Conservation (phyloP, 2,329 filamentous ascomycete species). For the Rhynchosporium graminicola region DNA sequence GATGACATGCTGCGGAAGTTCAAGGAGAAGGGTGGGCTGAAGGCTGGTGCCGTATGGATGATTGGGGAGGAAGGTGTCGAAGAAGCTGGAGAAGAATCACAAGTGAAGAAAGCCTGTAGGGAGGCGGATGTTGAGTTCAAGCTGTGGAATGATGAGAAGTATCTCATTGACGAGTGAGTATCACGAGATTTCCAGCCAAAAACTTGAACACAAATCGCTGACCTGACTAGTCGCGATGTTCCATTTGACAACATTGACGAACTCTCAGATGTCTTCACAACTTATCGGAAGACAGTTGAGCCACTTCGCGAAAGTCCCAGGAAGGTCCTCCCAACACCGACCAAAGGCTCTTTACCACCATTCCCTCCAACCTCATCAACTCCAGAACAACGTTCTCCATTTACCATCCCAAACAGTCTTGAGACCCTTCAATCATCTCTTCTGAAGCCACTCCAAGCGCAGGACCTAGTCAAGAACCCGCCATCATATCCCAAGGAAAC, state of each 20-base stretch:
- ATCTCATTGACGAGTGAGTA: slow-evolving; percentile 75
- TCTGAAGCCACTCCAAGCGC: slow-evolving; percentile 55
- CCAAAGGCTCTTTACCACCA: slow-evolving; percentile 54
- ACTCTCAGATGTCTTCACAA: slow-evolving; percentile 74
- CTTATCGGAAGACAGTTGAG: slow-evolving; percentile 72
- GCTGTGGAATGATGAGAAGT: slow-evolving; percentile 74
- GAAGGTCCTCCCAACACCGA: slow-evolving; percentile 53
- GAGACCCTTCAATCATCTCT: slow-evolving; percentile 56
- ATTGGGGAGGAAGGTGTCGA: slow-evolving; percentile 69
- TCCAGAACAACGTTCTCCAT: slow-evolving; percentile 61
- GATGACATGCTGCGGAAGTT: slow-evolving; percentile 56
- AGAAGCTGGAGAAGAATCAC: slow-evolving; percentile 64
- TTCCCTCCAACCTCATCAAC: slow-evolving; percentile 53
- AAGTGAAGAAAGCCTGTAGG: slow-evolving; percentile 54
- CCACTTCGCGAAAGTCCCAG: slow-evolving; percentile 68
- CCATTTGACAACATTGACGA: slow-evolving; percentile 57
- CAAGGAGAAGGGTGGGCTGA: slow-evolving; percentile 36
- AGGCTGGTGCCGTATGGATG: slow-evolving; percentile 72
- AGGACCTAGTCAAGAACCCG: slow-evolving; percentile 51
- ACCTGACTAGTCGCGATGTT: slow-evolving; percentile 60
- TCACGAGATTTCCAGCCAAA: not conserved
- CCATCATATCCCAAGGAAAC: slow-evolving; percentile 55
- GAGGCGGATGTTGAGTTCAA: slow-evolving; percentile 59
- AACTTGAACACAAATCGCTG: not conserved
- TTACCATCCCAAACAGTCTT: slow-evolving; percentile 59